These are phyloP conservation scores for Colletotrichum sp. DNA, from an alignment of 2,329 filamentous ascomycete genomes.

Conservation along the genomic window DNA sequence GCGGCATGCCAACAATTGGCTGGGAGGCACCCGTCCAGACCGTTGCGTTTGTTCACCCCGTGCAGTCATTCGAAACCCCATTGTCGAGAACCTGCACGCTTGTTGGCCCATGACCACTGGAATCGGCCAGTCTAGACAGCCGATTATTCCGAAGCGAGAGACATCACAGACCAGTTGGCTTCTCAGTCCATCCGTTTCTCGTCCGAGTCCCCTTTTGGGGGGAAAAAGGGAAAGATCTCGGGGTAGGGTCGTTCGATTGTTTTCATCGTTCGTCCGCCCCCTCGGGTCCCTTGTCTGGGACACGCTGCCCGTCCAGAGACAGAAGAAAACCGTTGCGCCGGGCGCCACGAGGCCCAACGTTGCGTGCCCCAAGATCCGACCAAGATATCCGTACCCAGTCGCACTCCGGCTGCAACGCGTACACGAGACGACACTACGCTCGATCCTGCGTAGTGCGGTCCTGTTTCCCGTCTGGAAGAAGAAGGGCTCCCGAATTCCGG, in stretches of 20 bases:
- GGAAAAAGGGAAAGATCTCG: not conserved
- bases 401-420: not conserved
- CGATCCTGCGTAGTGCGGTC: not conserved
- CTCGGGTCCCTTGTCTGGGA: not conserved
- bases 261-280: not conserved
- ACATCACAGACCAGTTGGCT: not conserved
- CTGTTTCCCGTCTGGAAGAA: not conserved
- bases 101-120: not conserved
- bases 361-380: not conserved
- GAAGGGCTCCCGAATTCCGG: constrained; percentile 8
- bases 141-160: not conserved
- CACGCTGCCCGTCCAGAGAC: not conserved
- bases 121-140: not conserved
- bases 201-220: not conserved
- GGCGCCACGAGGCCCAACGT: constrained; percentile 2
- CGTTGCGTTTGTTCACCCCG: not conserved
- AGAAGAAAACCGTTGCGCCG: not conserved
- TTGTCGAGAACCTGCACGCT: not conserved
- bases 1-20: constrained; percentile 6
- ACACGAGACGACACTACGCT: not conserved
- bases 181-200: not conserved
- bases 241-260: not conserved
- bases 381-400: not conserved
- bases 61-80: not conserved
- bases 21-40: not conserved